Conservation (phyloP, 2,329 filamentous ascomycete genomes). For the Fusarium sp. region DNA sequence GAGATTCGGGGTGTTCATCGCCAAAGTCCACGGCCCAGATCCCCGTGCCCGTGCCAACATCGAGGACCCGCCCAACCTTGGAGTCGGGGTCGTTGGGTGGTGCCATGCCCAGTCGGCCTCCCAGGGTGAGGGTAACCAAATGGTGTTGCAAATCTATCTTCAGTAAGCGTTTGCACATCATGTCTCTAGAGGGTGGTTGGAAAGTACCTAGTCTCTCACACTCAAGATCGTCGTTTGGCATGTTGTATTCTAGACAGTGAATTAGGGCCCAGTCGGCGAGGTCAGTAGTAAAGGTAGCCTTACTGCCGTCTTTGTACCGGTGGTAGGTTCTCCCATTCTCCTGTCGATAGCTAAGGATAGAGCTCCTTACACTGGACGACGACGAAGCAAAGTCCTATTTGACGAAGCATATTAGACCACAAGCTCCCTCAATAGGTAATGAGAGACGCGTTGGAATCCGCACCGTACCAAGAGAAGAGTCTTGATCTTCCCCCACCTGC, state of each 20-base stretch:
- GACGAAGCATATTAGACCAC: not conserved
- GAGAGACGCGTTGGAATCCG: not conserved
- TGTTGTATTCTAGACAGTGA: constrained; percentile 17
- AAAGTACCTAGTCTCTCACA: constrained; percentile 26
- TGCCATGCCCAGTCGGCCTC: constrained; percentile 25
- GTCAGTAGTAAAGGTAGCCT: not conserved
- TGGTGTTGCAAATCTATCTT: constrained; percentile 33
- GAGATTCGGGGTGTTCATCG: constrained; percentile 23
- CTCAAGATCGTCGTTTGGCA: constrained; percentile 37
- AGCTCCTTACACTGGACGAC: constrained; percentile 29
- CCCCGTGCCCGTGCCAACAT: constrained; percentile 37
- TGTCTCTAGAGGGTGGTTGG: not conserved
- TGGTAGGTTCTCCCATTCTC: constrained; percentile 39
- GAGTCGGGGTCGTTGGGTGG: constrained; percentile 26
- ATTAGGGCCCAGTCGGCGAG: not conserved
- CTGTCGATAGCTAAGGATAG: constrained; percentile 31
- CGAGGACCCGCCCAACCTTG: constrained; percentile 27
- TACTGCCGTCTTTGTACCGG: constrained; percentile 38
- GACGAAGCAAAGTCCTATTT: constrained; percentile 22
- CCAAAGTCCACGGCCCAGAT: constrained; percentile 39
- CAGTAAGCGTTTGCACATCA: not conserved
- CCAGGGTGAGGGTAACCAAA: constrained; percentile 27
- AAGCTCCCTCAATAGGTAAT: accelerated
- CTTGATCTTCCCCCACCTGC: not conserved
- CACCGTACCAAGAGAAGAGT: constrained; percentile 15